Conservation (phyloP, 2,329 filamentous ascomycete species). For the Aurifilum marmelostoma region DNA sequence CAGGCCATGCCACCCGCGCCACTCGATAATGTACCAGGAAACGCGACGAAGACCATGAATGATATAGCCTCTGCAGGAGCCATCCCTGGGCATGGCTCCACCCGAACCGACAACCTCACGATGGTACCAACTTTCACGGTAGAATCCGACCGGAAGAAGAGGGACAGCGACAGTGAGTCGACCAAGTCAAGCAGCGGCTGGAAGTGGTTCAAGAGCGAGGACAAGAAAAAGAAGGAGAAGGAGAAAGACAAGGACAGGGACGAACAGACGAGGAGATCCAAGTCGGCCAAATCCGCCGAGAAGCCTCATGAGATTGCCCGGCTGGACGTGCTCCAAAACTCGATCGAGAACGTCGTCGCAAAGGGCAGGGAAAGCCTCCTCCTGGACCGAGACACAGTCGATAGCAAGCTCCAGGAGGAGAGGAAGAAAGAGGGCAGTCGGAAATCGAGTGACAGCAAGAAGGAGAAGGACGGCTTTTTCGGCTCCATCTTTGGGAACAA, state of each 20-base stretch:
- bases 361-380: slow-evolving; percentile 82
- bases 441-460: slow-evolving; percentile 76
- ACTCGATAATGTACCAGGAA: slow-evolving; percentile 39
- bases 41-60: slow-evolving; percentile 56
- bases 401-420: slow-evolving; percentile 76
- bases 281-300: slow-evolving; percentile 59
- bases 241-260: slow-evolving; percentile 67
- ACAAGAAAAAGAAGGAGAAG: slow-evolving; percentile 73
- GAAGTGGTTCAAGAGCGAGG: slow-evolving; percentile 83
- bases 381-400: slow-evolving; percentile 75
- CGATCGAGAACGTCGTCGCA: slow-evolving; percentile 70
- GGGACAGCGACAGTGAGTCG: slow-evolving; percentile 66
- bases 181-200: slow-evolving; percentile 80
- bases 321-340: slow-evolving; percentile 83
- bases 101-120: slow-evolving; percentile 74
- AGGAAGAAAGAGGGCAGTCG: slow-evolving; percentile 78
- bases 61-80: slow-evolving; percentile 70
- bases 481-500: slow-evolving; percentile 92
- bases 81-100: slow-evolving; percentile 68
- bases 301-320: slow-evolving; percentile 77
- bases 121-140: slow-evolving; percentile 73
- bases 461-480: slow-evolving; percentile 92
- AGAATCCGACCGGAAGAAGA: slow-evolving; percentile 71
- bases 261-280: slow-evolving; percentile 70
- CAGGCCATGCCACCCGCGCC: slow-evolving; percentile 29